Evolutionary conservation across 306 rosid genomes (phyloP).

Genomic region (Fragaria ananassa): DNA sequence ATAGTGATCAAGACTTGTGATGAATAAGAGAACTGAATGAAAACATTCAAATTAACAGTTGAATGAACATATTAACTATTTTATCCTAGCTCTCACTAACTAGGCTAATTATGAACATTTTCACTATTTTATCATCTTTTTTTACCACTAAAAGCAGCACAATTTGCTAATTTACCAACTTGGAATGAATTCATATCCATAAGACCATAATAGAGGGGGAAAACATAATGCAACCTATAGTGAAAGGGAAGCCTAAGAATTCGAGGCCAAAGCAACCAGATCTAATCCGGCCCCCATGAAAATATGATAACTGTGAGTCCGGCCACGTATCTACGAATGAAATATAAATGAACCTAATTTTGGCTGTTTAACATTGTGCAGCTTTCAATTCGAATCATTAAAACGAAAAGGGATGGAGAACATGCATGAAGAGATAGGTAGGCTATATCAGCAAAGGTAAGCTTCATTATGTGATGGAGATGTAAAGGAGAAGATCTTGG

Average conservation of each 20-base stretch:
- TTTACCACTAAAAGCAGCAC: no score
- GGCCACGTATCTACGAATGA: neutral
- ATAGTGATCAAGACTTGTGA: no score
- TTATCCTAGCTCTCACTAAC: no score
- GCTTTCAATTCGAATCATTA: neutral
- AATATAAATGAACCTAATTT: neutral
- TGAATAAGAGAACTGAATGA: no score
- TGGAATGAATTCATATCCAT: neutral
- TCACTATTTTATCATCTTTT: no score
- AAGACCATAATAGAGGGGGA: no score
- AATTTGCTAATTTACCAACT: neutral
- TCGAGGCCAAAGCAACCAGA: neutral
- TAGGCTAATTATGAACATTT: no score
- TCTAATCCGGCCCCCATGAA: neutral
- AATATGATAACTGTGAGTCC: neutral
- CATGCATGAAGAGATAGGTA: neutral
- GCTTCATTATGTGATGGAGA: neutral
- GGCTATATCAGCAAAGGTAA: neutral
- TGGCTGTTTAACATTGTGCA: neutral
- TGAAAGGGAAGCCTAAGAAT: neutral
- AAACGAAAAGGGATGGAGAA: neutral
- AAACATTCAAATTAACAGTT: no score
- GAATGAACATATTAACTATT: no score
- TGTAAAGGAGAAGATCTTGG: slow-evolving; percentile 9
- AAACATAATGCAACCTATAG: neutral